Percentiles rank a stretch among this genome's conserved stretches.
Evolutionary conservation across 2,329 filamentous ascomycete species (phyloP).

Genomic region (Diaporthe australafricana): DNA sequence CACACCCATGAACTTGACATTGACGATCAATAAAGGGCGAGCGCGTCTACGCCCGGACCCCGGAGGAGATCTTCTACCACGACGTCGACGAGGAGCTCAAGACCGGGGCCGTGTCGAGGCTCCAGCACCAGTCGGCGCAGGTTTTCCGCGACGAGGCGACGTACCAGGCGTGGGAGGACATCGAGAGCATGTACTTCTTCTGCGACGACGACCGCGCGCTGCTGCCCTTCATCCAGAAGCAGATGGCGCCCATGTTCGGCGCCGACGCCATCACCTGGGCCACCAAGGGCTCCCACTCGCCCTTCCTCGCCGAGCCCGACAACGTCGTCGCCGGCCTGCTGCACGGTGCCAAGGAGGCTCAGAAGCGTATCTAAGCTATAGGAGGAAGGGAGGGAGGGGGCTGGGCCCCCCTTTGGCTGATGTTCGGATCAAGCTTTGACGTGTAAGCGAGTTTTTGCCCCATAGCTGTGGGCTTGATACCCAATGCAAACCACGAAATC

Average conservation of each 20-base stretch:
- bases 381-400: not conserved
- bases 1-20: conserved; percentile 17
- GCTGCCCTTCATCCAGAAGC: conserved; percentile 33
- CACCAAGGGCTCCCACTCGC: conserved; percentile 38
- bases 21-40: conserved; percentile 27
- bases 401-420: not conserved
- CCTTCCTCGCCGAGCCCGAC: conserved; percentile 38
- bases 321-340: conserved; percentile 33
- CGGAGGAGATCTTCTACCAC: conserved; percentile 40
- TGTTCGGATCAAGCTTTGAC: not conserved
- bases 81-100: conserved; percentile 37
- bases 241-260: conserved; percentile 33
- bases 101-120: conserved; percentile 34
- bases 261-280: conserved; percentile 31
- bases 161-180: conserved; percentile 41
- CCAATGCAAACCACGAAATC: conserved; percentile 1
- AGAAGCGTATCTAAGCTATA: conserved; percentile 22
- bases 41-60: conserved; percentile 34
- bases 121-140: conserved; percentile 39
- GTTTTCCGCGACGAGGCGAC: conserved; percentile 38
- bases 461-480: conserved; percentile 10
- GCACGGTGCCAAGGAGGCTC: conserved; percentile 28
- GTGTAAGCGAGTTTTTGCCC: conserved; percentile 15
- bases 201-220: conserved; percentile 40
- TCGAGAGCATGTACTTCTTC: conserved; percentile 40